These are phyloP conservation scores for Acrocalymma vagum DNA, from an alignment of 2,329 filamentous ascomycete genomes.

Conservation along the genomic window DNA sequence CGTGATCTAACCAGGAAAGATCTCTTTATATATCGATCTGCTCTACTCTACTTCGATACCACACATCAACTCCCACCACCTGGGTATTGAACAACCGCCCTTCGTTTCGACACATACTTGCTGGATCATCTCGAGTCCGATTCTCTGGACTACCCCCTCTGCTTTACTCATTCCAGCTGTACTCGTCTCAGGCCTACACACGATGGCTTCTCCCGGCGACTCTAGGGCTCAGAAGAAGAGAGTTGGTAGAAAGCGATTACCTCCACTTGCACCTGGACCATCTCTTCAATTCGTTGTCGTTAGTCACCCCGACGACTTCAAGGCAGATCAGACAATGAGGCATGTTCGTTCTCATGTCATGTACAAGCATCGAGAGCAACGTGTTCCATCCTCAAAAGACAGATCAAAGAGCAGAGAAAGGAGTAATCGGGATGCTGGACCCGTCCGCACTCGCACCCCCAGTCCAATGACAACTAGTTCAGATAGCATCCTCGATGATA, in stretches of 20 bases:
- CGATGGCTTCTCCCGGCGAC: slow-evolving; percentile 32
- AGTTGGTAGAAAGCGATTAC: slow-evolving; percentile 36
- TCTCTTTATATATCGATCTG: no score
- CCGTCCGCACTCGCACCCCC: slow-evolving; percentile 30
- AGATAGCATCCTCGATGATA: slow-evolving; percentile 21
- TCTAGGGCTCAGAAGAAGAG: slow-evolving; percentile 33
- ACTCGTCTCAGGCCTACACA: not conserved
- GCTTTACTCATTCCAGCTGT: not conserved
- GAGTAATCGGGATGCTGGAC: slow-evolving; percentile 14
- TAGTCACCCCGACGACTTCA: slow-evolving; percentile 44
- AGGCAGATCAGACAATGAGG: slow-evolving; percentile 38
- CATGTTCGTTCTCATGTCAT: slow-evolving; percentile 47
- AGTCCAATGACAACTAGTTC: slow-evolving; percentile 28
- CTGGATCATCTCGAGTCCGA: no score
- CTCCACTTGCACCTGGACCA: slow-evolving; percentile 42
- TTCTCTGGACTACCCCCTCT: not conserved
- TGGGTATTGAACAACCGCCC: no score
- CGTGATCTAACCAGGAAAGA: no score
- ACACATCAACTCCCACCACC: no score
- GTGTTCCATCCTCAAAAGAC: slow-evolving; percentile 22
- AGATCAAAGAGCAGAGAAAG: slow-evolving; percentile 23
- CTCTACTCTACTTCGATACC: no score
- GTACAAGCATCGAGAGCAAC: slow-evolving; percentile 42
- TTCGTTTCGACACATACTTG: no score
- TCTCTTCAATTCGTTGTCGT: slow-evolving; percentile 43